phyloP scores from a whole-genome alignment of 2,329 filamentous ascomycete genomes.

The Helotiales sp. region DNA sequence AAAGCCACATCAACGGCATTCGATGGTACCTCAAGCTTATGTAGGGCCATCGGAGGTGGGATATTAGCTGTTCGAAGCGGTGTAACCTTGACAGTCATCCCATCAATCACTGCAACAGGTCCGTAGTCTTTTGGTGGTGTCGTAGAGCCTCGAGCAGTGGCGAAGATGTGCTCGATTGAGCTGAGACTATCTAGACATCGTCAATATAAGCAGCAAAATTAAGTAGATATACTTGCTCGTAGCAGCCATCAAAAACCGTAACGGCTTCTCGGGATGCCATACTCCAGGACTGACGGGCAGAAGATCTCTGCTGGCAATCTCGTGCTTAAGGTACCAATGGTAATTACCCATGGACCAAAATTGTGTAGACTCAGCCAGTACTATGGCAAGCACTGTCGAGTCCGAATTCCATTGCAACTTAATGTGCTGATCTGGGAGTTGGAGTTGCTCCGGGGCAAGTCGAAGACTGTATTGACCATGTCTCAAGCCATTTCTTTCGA shows the following conservation, averaged over 20 bases:
- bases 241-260: constrained; percentile 62
- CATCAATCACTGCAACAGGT: constrained; percentile 81
- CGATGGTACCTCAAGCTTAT: constrained; percentile 63
- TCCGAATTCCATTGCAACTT: constrained; percentile 85
- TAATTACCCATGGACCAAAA: constrained; percentile 98
- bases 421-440: constrained; percentile 57
- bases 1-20: constrained; percentile 76
- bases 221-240: constrained; percentile 41
- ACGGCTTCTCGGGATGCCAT: constrained; percentile 87
- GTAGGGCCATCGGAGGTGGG: constrained; percentile 89
- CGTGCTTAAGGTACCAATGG: constrained; percentile 96
- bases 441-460: constrained; percentile 57
- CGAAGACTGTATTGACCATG: constrained; percentile 91
- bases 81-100: constrained; percentile 76
- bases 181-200: constrained; percentile 46
- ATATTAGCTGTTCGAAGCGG: constrained; percentile 82
- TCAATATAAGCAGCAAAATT: not conserved
- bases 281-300: constrained; percentile 37
- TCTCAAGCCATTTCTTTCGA: constrained; percentile 95
- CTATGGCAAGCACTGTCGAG: constrained; percentile 86
- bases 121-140: constrained; percentile 74
- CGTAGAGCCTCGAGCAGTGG: constrained; percentile 68
- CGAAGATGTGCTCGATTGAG: constrained; percentile 66
- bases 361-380: constrained; percentile 73
- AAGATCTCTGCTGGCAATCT: constrained; percentile 54